These are phyloP conservation scores for Penicillium janthinellum DNA, from an alignment of 2,329 filamentous ascomycete species.

Conservation along the genomic window DNA sequence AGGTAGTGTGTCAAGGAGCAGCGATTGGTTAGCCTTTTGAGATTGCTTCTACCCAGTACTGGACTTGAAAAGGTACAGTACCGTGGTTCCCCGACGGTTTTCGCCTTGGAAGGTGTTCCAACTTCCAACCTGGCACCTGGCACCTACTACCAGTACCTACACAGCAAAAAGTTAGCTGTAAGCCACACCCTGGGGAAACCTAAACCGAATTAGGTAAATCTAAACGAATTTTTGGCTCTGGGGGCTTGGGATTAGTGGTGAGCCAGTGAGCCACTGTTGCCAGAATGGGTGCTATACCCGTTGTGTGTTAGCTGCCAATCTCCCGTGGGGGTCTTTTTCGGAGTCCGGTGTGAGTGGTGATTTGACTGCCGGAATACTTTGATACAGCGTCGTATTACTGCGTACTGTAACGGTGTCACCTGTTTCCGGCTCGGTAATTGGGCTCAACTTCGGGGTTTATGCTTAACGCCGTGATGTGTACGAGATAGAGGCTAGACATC, in stretches of 20 bases:
- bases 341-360: too few species aligned
- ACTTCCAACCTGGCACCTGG: background rate
- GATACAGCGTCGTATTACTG: background rate
- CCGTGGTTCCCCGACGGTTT: background rate
- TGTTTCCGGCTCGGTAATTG: background rate
- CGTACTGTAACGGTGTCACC: too few species aligned
- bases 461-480: background rate
- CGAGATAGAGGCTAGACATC: too few species aligned
- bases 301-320: constrained; percentile 19
- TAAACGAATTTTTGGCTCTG: constrained; percentile 11
- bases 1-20: background rate
- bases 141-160: background rate
- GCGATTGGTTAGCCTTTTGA: background rate
- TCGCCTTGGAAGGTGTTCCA: background rate
- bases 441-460: background rate
- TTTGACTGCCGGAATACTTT: background rate
- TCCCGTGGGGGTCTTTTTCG: background rate
- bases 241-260: constrained; percentile 4
- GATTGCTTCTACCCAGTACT: background rate
- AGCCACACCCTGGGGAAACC: background rate
- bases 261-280: background rate
- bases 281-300: background rate
- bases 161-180: background rate
- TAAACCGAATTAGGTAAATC: constrained; percentile 11
- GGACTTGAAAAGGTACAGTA: too few species aligned